These are phyloP conservation scores for Annulohypoxylon bovei DNA, from an alignment of 495 filamentous ascomycete genomes.

Conservation along the genomic window DNA sequence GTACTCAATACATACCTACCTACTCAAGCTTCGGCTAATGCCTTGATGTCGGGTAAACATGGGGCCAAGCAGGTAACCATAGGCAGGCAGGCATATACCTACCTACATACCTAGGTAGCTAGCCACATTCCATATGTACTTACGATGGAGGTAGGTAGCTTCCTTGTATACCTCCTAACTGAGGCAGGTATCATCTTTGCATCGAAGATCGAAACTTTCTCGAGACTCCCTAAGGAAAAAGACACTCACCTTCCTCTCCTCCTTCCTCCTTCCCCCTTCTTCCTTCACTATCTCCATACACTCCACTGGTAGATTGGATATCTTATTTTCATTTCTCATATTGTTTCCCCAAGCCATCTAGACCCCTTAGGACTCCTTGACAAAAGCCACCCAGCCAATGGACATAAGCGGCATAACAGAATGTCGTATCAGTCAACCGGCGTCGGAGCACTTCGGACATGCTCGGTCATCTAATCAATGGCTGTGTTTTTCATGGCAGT, in stretches of 20 bases:
- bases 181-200: background rate
- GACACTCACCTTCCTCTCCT: background rate
- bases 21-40: constrained; percentile 26
- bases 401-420: background rate
- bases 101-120: background rate
- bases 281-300: background rate
- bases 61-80: constrained; percentile 14
- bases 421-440: constrained; percentile 25
- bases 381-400: constrained; percentile 2
- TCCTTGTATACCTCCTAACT: background rate
- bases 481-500: constrained; percentile 11
- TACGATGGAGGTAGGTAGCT: background rate
- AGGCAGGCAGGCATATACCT: background rate
- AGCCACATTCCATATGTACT: background rate
- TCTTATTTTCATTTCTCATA: background rate
- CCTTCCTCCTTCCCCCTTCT: background rate
- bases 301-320: background rate
- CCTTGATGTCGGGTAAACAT: constrained; percentile 28
- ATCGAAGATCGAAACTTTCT: background rate
- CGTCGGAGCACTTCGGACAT: constrained; percentile 33
- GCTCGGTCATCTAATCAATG: constrained; percentile 15
- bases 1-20: background rate
- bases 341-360: background rate
- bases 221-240: background rate
- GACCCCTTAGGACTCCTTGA: background rate